Percentiles rank a stretch among this genome's conserved stretches.
phyloP scores from a whole-genome alignment of 306 rosid species.

The Corylus americana region DNA sequence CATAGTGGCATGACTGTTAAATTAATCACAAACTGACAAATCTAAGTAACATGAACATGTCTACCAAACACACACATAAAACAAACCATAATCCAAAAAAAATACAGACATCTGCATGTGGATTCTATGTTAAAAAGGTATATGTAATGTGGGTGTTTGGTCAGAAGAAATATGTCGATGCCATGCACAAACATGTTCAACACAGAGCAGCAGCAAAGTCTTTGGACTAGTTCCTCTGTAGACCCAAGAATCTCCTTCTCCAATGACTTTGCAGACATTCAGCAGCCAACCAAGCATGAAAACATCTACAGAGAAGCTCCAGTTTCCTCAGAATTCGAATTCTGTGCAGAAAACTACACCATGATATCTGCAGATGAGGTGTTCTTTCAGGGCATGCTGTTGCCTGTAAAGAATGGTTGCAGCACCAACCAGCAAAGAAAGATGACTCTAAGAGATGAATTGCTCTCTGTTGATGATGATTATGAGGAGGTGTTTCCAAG shows the following conservation, averaged over 20 bases:
- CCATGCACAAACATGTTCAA: conserved; percentile 45
- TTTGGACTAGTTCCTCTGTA: conserved; percentile 37
- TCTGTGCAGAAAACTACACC: conserved; percentile 64
- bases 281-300: conserved; percentile 61
- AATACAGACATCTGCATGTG: conserved; percentile 65
- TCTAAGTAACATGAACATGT: conserved; percentile 72
- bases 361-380: conserved; percentile 88
- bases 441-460: conserved; percentile 75
- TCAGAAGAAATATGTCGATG: conserved; percentile 30
- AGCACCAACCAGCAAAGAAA: conserved; percentile 38
- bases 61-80: conserved; percentile 48
- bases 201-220: conserved; percentile 39
- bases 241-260: conserved; percentile 99
- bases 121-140: conserved; percentile 41
- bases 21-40: conserved; percentile 68
- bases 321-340: conserved; percentile 89
- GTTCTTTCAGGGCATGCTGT: conserved; percentile 71
- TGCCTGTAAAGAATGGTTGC: conserved; percentile 61
- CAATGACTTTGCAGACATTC: conserved; percentile 75
- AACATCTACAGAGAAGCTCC: conserved; percentile 83
- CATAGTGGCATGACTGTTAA: conserved; percentile 20
- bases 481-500: conserved; percentile 45
- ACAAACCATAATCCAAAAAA: conserved; percentile 44
- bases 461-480: conserved; percentile 51
- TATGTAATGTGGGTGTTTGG: conserved; percentile 16